phyloP scores from a whole-genome alignment of 73 alveolate genomes.

The Paramecium pentaurelia region DNA sequence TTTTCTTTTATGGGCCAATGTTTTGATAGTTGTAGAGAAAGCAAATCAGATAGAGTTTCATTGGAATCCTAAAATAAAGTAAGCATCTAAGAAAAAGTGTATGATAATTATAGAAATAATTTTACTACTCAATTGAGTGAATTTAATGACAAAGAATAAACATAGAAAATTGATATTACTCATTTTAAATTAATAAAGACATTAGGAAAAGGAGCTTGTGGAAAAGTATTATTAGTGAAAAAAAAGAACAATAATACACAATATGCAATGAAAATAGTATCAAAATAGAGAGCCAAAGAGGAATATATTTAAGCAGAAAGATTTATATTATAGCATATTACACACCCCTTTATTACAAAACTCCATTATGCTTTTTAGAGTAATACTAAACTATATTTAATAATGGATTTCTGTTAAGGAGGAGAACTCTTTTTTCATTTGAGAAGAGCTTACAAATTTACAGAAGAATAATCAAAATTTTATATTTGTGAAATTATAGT shows the following conservation, averaged over 20 bases:
- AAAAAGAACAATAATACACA: constrained; percentile 38
- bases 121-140: not conserved
- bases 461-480: constrained; percentile 82
- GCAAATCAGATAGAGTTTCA: not conserved
- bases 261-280: constrained; percentile 95
- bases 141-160: not conserved
- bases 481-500: constrained; percentile 90
- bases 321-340: constrained; percentile 73
- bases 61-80: not conserved
- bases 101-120: not conserved
- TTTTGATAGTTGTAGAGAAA: not conserved
- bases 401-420: constrained; percentile 95
- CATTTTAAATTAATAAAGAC: constrained; percentile 69
- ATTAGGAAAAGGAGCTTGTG: constrained; percentile 75
- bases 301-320: constrained; percentile 66
- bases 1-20: not conserved
- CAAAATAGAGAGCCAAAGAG: constrained; percentile 60
- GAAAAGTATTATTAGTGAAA: constrained; percentile 70
- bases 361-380: constrained; percentile 91
- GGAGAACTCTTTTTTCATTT: constrained; percentile 95
- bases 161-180: not conserved
- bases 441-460: constrained; percentile 74
- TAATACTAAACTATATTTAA: constrained; percentile 82
- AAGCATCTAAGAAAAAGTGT: not conserved
- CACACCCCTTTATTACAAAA: constrained; percentile 88